Base-by-base conservation (phyloP, 2,329 filamentous ascomycete genomes). In the Monosporascus sp. region DNA sequence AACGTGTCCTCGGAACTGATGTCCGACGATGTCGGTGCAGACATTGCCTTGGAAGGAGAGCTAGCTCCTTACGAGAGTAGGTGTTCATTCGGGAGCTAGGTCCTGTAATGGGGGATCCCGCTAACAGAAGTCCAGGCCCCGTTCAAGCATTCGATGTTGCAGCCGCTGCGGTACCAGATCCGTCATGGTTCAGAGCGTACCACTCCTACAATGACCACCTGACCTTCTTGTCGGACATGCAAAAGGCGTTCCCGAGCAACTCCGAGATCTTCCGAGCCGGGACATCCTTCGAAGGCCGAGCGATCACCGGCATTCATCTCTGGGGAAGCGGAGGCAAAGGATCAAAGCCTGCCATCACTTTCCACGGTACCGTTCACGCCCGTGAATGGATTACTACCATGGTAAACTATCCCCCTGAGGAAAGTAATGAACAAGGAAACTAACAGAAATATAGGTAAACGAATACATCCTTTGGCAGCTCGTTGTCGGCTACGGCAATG, bases 271-370 rank as follows among this genome's bases (percentile, higher is more conserved):
- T 81, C 40, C 69, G 67, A 17, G 66, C 71, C 6, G 79, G 79
- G 4, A 67, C 62, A 7, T 79, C 78, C 7, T 69, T 71, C 22
- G 64, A 78, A 51, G 76, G 76, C 1, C 70, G 75, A 20, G 55
- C 68, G 52, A 88, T 91, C 26, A 80, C 81, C 18, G 88, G 84
- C 18, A 72, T 82, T 44, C 78, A 80, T 61, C 70, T 82, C 53
- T 81, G 73, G 69, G 79, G 78, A n/a, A 70, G 63, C 51, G 62
- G 63, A 0, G 72, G 73, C 18, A 74, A 71, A 58, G 71, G 73
- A 35, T 69, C 64, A 45, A 78, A 77, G 65, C 75, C 76, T 11
- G 79, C 77, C 6, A 68, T 80, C 18, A 72, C 78, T 53, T 74
- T 76, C 59, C 77, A 81, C 58, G 74, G 76, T 18, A 80, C 75